Percentiles rank a stretch among this genome's conserved stretches.
These are phyloP conservation scores for Tolypocladium inflatum DNA, from an alignment of 2,329 filamentous ascomycete genomes.

Conservation along the genomic window DNA sequence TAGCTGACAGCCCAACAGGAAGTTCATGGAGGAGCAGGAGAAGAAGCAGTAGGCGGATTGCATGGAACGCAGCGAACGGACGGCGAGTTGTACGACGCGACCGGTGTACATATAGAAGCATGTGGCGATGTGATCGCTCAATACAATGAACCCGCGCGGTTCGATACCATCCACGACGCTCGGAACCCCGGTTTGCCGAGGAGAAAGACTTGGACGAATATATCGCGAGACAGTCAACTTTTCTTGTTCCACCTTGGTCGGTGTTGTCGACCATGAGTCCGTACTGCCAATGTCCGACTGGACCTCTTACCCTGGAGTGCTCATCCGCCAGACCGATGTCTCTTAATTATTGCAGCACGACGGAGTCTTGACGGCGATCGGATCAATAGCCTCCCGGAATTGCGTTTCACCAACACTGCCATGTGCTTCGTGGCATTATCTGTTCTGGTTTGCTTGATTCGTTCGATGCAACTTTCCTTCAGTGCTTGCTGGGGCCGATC, in stretches of 20 bases:
- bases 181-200: no score
- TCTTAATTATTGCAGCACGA: background rate
- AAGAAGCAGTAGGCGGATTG: constrained; percentile 27
- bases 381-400: no score
- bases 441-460: background rate
- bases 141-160: background rate
- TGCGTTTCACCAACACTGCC: background rate
- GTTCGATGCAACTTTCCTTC: background rate
- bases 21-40: constrained; percentile 30
- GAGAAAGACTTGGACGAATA: background rate
- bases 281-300: background rate
- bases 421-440: background rate
- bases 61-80: constrained; percentile 7
- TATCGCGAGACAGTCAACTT: no score
- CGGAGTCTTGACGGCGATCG: background rate
- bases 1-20: constrained; percentile 21
- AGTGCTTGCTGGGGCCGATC: background rate
- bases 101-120: constrained; percentile 22
- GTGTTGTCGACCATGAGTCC: background rate
- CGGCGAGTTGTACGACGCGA: constrained; percentile 17
- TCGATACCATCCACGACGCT: background rate
- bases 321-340: background rate
- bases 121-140: background rate
- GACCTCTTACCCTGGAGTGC: background rate
- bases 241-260: no score